Evolutionary conservation across 2,329 filamentous ascomycete species (phyloP).

Genomic region (Fusarium mangiferae): DNA sequence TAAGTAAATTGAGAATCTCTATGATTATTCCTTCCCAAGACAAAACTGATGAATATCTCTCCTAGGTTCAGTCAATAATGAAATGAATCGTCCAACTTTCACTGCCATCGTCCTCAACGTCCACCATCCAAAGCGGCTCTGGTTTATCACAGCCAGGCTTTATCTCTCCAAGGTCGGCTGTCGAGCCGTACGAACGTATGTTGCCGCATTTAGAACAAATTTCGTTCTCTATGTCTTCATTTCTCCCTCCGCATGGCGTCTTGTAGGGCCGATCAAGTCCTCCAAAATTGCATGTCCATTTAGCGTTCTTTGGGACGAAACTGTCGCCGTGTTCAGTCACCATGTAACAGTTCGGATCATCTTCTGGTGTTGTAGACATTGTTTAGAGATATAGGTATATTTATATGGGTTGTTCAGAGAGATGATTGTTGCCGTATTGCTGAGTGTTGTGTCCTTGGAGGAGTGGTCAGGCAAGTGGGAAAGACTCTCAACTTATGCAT

Average conservation of each 20-base stretch:
- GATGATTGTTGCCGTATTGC: neutral
- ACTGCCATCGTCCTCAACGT: neutral
- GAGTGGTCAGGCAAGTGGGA: neutral
- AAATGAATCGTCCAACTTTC: neutral
- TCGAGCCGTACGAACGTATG: neutral
- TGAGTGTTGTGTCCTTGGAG: accelerated
- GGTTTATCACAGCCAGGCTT: neutral
- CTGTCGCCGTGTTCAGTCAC: neutral
- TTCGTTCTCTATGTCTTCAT: neutral
- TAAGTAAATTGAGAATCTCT: neutral
- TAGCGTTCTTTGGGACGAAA: neutral
- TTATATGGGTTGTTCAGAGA: neutral
- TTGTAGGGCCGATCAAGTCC: no score
- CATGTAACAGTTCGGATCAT: neutral
- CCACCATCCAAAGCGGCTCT: neutral
- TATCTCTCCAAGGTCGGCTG: neutral
- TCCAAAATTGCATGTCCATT: neutral
- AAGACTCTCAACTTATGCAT: neutral
- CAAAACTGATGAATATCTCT: no score
- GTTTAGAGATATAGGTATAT: neutral
- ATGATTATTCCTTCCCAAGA: accelerated
- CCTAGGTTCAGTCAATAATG: neutral
- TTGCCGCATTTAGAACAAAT: neutral
- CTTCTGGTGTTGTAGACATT: neutral
- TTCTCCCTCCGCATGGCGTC: neutral